Evolutionary conservation across 192 early-diverging fungal species (phyloP).

Genomic region (Linnemannia zychae): DNA sequence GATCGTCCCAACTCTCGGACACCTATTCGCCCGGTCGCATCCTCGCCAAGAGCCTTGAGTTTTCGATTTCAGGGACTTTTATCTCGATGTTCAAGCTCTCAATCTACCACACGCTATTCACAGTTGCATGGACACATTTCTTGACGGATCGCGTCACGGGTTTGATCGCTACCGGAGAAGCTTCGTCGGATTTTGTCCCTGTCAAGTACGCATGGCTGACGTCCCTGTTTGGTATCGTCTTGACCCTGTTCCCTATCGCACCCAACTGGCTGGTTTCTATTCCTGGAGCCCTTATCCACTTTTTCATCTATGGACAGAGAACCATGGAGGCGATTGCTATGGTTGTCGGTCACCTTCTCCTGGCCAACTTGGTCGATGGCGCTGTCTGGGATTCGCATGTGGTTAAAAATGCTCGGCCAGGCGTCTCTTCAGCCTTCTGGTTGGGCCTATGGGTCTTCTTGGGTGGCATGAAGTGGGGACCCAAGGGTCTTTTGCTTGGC

Average conservation of each 20-base stretch:
- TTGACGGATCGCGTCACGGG: constrained; percentile 17
- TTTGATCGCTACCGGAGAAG: constrained; percentile 2
- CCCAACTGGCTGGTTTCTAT: constrained; percentile 50
- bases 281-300: constrained; percentile 47
- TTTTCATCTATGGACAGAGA: constrained; percentile 46
- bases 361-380: constrained; percentile 39
- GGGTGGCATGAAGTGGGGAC: constrained; percentile 53
- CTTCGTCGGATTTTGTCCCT: constrained; percentile 31
- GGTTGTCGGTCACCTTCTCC: constrained; percentile 38
- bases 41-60: constrained; percentile 49
- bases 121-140: constrained; percentile 30
- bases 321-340: constrained; percentile 38
- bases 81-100: constrained; percentile 52
- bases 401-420: constrained; percentile 42
- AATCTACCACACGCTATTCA: constrained; percentile 51
- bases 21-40: constrained; percentile 34
- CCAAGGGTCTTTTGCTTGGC: constrained; percentile 43
- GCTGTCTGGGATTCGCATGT: constrained; percentile 54
- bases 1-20: constrained; percentile 25
- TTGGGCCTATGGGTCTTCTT: constrained; percentile 49
- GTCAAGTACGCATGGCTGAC: constrained; percentile 54
- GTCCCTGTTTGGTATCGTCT: constrained; percentile 33
- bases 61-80: constrained; percentile 48
- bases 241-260: constrained; percentile 46
- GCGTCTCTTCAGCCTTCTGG: constrained; percentile 53